These are phyloP conservation scores for Solanum gandarillasii DNA, from an alignment of 257 asterid genomes.

Conservation along the genomic window DNA sequence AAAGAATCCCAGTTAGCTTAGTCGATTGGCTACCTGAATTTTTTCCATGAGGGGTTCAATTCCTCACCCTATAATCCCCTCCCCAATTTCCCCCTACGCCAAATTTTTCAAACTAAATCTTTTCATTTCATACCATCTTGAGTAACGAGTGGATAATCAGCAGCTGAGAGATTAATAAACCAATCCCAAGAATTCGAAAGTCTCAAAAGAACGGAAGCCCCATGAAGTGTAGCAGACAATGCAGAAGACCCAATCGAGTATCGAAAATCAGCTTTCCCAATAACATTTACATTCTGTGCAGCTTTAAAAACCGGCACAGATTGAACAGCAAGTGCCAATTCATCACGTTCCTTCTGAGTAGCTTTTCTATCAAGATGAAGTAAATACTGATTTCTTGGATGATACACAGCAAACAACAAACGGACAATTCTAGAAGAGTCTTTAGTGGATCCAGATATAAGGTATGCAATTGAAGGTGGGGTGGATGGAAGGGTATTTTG, in stretches of 20 bases:
- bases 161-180: slow-evolving; percentile 65
- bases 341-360: slow-evolving; percentile 51
- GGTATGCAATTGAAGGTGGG: slow-evolving; percentile 73
- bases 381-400: slow-evolving; percentile 62
- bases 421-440: slow-evolving; percentile 56
- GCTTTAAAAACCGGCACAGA: slow-evolving; percentile 51
- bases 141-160: slow-evolving; percentile 75
- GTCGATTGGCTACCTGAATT: background rate
- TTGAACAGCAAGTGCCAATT: slow-evolving; percentile 39
- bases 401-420: slow-evolving; percentile 60
- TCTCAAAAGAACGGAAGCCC: slow-evolving; percentile 58
- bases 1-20: background rate
- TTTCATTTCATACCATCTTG: slow-evolving; percentile 62
- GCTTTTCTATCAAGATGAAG: slow-evolving; percentile 69
- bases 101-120: too few relatives aligned
- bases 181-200: slow-evolving; percentile 67
- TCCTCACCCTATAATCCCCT: background rate
- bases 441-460: slow-evolving; percentile 67
- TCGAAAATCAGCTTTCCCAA: slow-evolving; percentile 64
- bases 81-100: background rate
- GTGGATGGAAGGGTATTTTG: slow-evolving; percentile 16
- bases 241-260: slow-evolving; percentile 47
- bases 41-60: background rate
- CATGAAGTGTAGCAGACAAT: slow-evolving; percentile 64
- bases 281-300: slow-evolving; percentile 62